Base-by-base conservation (phyloP, 73 alveolate genomes). In the Breviolum minutum region DNA sequence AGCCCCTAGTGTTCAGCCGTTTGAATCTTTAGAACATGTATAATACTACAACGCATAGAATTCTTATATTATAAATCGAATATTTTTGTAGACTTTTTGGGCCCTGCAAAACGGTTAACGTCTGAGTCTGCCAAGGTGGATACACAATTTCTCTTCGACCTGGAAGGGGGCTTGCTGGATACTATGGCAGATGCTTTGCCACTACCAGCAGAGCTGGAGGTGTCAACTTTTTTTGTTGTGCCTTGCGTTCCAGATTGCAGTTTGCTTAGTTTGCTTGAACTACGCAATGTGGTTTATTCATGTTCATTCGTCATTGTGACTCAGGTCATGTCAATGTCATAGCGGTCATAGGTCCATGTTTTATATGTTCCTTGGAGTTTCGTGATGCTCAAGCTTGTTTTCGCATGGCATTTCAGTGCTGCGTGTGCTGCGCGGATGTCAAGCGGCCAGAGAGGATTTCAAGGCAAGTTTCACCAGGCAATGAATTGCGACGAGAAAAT, bases 81-180 rank as follows among this genome's bases (percentile, higher is more conserved):
- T 40, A 40, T 40, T 0, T 40, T 40, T 40, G 54, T 40, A 11
- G 74, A 17, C 74, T 40, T 40, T 40, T 40, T 40, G 54, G 54
- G 54, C 54, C 54, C 54, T 40, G 54, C 54, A 40, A 40, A 40
- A 40, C 3, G 54, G 54, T 40, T 40, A 40, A 40, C 0, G 54
- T 40, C 64, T 17, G 32, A 19, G 54, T 40, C 40, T 16, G 29
- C 29, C 70, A 12, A 89, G 96, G 96, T 89, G 71, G 96, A 89
- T 60, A 69, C 96, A 11, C 96, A 89, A 86, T 89, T 89, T 48
- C 73, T 32, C 29, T 89, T 89, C 61, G 96, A 89, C 86, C 62
- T 89, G 87, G 96, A 89, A 71, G 96, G 96, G 61, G 96, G 96
- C 61, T 76, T 89, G 63, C 86, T 89, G 62, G 96, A 89, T 76